phyloP scores from a whole-genome alignment of 75 land plant species.

The Pinus tabuliformis region DNA sequence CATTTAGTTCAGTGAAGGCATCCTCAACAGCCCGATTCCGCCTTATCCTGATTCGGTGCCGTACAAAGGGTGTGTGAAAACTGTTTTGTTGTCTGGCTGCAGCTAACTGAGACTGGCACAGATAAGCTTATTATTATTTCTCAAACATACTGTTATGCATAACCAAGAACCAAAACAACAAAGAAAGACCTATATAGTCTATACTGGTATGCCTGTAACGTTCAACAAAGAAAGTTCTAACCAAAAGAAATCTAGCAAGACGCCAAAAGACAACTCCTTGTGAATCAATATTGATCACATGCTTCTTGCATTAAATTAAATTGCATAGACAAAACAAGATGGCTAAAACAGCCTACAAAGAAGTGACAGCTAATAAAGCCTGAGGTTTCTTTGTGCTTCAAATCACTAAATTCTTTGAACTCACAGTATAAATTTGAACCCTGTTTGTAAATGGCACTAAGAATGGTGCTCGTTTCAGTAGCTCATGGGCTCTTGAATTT shows the following conservation, averaged over 20 bases:
- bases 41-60: slow-evolving; percentile 73
- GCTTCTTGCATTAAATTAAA: not conserved
- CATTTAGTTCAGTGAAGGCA: slow-evolving; percentile 78
- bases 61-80: slow-evolving; percentile 46
- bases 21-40: slow-evolving; percentile 90
- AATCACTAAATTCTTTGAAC: slow-evolving; percentile 8
- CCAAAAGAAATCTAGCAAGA: not conserved
- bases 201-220: not conserved
- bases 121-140: not conserved
- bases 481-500: slow-evolving; percentile 62
- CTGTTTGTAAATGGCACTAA: slow-evolving; percentile 90
- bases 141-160: not conserved
- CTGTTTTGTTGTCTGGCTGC: slow-evolving; percentile 50
- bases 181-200: not conserved
- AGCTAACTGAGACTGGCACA: slow-evolving; percentile 68
- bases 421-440: slow-evolving; percentile 85
- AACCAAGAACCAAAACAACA: not conserved
- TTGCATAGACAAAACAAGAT: not conserved
- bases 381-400: not conserved
- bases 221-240: not conserved
- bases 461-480: slow-evolving; percentile 84
- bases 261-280: not conserved
- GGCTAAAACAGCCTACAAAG: not conserved
- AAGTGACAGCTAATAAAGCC: not conserved
- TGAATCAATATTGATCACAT: not conserved